Conservation (phyloP, 2,329 filamentous ascomycete genomes). For the Aureobasidium sp. region DNA sequence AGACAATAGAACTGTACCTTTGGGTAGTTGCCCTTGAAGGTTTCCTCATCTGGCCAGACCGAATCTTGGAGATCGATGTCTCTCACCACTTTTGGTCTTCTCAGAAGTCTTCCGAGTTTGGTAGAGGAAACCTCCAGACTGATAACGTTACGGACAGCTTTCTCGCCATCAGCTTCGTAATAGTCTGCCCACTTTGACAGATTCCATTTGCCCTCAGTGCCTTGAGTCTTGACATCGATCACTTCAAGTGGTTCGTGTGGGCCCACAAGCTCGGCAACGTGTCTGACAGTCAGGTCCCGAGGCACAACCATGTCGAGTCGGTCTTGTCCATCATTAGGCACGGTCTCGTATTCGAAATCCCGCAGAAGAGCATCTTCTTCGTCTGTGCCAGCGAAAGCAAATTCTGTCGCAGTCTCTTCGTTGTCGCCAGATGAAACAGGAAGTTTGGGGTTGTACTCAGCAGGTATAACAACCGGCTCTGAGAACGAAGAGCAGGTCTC, state of each 20-base stretch:
- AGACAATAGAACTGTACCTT: slow-evolving; percentile 63
- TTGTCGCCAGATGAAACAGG: slow-evolving; percentile 6
- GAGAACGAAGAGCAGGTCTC: slow-evolving; percentile 57
- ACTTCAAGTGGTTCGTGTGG: slow-evolving; percentile 57
- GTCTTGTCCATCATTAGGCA: slow-evolving; percentile 56
- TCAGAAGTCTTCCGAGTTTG: slow-evolving; percentile 54
- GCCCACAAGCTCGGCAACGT: slow-evolving; percentile 58
- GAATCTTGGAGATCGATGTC: slow-evolving; percentile 53
- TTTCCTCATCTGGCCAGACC: slow-evolving; percentile 49
- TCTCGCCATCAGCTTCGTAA: slow-evolving; percentile 57
- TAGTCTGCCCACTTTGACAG: slow-evolving; percentile 61
- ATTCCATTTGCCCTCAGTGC: slow-evolving; percentile 59
- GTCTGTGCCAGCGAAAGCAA: slow-evolving; percentile 22
- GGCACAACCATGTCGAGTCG: slow-evolving; percentile 63
- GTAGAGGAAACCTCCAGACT: slow-evolving; percentile 62
- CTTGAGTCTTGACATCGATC: slow-evolving; percentile 63
- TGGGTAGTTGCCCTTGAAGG: slow-evolving; percentile 50
- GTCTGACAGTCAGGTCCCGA: slow-evolving; percentile 54
- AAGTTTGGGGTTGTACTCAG: slow-evolving; percentile 49
- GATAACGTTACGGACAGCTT: slow-evolving; percentile 61
- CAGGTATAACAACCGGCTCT: slow-evolving; percentile 61
- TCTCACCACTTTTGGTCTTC: slow-evolving; percentile 57
- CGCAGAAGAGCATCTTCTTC: slow-evolving; percentile 22
- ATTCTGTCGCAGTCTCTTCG: slow-evolving; percentile 8
- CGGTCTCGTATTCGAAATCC: slow-evolving; percentile 43